Percentiles rank a stretch among this genome's conserved stretches.
Conservation (phyloP, 2,329 filamentous ascomycete species). For the Ceratocystis lukuohia region DNA sequence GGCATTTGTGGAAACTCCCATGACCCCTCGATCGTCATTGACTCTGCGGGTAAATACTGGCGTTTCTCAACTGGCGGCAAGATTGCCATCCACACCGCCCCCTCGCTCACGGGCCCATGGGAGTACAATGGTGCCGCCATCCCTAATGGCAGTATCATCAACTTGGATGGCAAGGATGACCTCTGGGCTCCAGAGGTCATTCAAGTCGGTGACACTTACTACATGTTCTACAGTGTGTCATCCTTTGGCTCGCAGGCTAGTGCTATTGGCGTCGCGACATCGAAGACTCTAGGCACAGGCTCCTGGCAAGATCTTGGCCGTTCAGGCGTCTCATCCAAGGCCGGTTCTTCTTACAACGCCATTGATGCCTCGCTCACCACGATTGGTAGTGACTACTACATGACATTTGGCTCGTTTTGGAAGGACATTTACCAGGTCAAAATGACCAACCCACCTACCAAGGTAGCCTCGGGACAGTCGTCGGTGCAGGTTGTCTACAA, state of each 20-base stretch:
- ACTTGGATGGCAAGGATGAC: constrained; percentile 30
- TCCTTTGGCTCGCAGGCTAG: constrained; percentile 47
- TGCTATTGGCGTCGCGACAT: constrained; percentile 44
- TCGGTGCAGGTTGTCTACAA: constrained; percentile 41
- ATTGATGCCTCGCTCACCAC: constrained; percentile 46
- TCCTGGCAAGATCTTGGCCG: constrained; percentile 47
- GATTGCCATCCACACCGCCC: constrained; percentile 30
- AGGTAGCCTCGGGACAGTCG: constrained; percentile 19
- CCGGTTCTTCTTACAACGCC: constrained; percentile 39
- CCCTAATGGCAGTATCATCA: constrained; percentile 29
- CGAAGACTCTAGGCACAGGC: constrained; percentile 36
- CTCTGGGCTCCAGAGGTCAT: constrained; percentile 28
- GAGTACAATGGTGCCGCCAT: constrained; percentile 31
- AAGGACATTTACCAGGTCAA: constrained; percentile 46
- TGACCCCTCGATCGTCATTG: constrained; percentile 30
- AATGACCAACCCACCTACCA: constrained; percentile 30
- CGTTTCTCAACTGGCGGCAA: constrained; percentile 31
- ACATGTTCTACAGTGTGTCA: constrained; percentile 55
- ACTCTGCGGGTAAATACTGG: constrained; percentile 32
- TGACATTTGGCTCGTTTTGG: constrained; percentile 60
- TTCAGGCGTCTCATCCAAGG: constrained; percentile 36
- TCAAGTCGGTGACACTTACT: constrained; percentile 44
- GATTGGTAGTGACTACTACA: constrained; percentile 30
- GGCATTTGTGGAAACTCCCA: constrained; percentile 29
- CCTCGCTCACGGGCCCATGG: constrained; percentile 32